These are phyloP conservation scores for Amborella trichopoda DNA, from an alignment of 164 flowering plant genomes.

Conservation along the genomic window DNA sequence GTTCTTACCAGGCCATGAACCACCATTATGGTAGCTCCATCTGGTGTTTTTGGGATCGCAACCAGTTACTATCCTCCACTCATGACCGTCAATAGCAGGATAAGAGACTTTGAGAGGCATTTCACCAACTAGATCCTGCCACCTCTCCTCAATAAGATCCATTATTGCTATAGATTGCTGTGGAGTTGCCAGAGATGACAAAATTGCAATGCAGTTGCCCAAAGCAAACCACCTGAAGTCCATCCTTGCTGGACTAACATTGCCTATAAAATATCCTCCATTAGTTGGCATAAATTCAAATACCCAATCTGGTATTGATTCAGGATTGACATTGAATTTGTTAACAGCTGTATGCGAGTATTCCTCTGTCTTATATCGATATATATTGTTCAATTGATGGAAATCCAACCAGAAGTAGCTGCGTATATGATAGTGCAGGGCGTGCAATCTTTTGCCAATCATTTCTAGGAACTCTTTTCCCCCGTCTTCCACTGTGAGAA, in stretches of 20 bases:
- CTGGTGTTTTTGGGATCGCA: conserved; percentile 6
- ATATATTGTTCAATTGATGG: conserved; percentile 4
- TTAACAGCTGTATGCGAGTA: conserved; percentile 9
- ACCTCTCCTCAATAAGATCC: conserved; percentile 34
- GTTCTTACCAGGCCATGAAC: conserved; percentile 41
- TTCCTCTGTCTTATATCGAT: conserved; percentile 12
- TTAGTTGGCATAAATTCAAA: conserved; percentile 10
- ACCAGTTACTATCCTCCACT: conserved; percentile 45
- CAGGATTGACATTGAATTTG: conserved; percentile 5
- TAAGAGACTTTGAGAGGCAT: conserved; percentile 56
- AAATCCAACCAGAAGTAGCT: conserved; percentile 6
- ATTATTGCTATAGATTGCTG: conserved; percentile 7
- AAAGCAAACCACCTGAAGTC: conserved; percentile 9
- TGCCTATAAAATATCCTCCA: conserved; percentile 7
- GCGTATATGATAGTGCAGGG: conserved; percentile 3
- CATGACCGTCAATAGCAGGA: conserved; percentile 46
- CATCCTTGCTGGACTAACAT: conserved; percentile 8
- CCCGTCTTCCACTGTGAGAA: conserved; percentile 1
- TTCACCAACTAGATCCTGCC: conserved; percentile 47
- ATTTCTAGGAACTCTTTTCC: conserved; percentile 2
- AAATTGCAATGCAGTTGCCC: conserved; percentile 7
- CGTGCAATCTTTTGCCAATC: conserved; percentile 3
- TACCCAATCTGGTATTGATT: conserved; percentile 10
- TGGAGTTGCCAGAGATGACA: conserved; percentile 1
- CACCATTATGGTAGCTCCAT: conserved; percentile 48